A percentile compares a stretch with the other conserved stretches of the same genome.
These are phyloP conservation scores for Spizellomyces punctatus DNA, from an alignment of 192 early-diverging fungal species.

Conservation along the genomic window DNA sequence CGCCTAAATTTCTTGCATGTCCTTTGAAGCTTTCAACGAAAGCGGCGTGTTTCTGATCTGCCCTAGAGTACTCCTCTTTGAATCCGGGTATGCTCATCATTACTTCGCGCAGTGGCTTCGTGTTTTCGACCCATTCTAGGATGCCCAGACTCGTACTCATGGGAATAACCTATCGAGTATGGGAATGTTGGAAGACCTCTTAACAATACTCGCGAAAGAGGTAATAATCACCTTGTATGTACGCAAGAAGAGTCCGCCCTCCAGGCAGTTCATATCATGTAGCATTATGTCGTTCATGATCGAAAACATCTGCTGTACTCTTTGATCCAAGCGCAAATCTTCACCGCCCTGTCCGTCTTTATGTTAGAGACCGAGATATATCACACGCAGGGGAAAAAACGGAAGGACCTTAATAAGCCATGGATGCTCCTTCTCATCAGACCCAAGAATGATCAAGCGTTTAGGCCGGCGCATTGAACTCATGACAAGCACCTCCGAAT, in stretches of 20 bases:
- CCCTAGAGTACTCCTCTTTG: slow-evolving; percentile 44
- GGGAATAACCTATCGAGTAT: slow-evolving; percentile 43
- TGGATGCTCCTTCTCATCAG: slow-evolving; percentile 71
- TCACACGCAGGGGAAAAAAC: not conserved
- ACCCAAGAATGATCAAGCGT: slow-evolving; percentile 66
- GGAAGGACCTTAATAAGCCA: slow-evolving; percentile 71
- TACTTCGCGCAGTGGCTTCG: slow-evolving; percentile 66
- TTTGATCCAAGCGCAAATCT: slow-evolving; percentile 76
- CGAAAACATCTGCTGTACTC: slow-evolving; percentile 74
- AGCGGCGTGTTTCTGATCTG: slow-evolving; percentile 46
- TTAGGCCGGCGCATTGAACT: slow-evolving; percentile 74
- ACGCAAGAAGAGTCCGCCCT: slow-evolving; percentile 57
- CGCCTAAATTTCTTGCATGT: slow-evolving; percentile 25
- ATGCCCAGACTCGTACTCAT: slow-evolving; percentile 64
- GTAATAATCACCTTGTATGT: slow-evolving; percentile 65
- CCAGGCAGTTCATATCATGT: slow-evolving; percentile 54
- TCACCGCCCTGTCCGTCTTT: slow-evolving; percentile 67
- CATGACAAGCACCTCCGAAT: slow-evolving; percentile 66
- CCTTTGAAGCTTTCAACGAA: slow-evolving; percentile 53
- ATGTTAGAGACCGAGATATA: not conserved
- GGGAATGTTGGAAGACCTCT: not conserved
- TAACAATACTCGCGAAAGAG: not conserved
- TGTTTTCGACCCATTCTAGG: slow-evolving; percentile 78
- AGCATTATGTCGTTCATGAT: slow-evolving; percentile 76
- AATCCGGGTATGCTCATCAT: slow-evolving; percentile 53